These are phyloP conservation scores for Ogataea henricii DNA, from an alignment of 805 yeast species.

Conservation along the genomic window DNA sequence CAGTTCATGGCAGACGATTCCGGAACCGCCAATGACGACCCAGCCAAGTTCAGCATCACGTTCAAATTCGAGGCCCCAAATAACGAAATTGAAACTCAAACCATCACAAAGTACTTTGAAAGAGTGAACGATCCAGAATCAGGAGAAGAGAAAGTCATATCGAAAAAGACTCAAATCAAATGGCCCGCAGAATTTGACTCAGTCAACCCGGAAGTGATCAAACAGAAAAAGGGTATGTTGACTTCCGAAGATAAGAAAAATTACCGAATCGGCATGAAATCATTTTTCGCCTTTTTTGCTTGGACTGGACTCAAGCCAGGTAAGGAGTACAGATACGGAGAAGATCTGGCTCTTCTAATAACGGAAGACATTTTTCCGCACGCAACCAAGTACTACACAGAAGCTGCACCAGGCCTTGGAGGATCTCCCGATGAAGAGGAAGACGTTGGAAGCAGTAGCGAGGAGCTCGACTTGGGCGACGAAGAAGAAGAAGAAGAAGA, in stretches of 20 bases:
- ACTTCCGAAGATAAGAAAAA: slow-evolving; percentile 55
- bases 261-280: slow-evolving; percentile 72
- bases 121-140: slow-evolving; percentile 45
- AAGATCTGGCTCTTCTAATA: slow-evolving; percentile 69
- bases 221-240: slow-evolving; percentile 40
- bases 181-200: slow-evolving; percentile 71
- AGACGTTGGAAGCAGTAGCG: slow-evolving; percentile 40
- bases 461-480: slow-evolving; percentile 45
- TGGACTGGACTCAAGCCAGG: slow-evolving; percentile 84
- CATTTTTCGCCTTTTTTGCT: slow-evolving; percentile 83
- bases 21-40: slow-evolving; percentile 34
- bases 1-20: slow-evolving; percentile 42
- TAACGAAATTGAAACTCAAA: slow-evolving; percentile 55
- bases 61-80: slow-evolving; percentile 55
- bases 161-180: slow-evolving; percentile 53
- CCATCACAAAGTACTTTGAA: slow-evolving; percentile 60
- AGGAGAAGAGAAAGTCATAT: slow-evolving; percentile 56
- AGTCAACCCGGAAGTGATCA: slow-evolving; percentile 56
- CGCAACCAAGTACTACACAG: slow-evolving; percentile 79
- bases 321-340: slow-evolving; percentile 78
- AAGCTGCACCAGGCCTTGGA: slow-evolving; percentile 63
- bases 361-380: slow-evolving; percentile 82
- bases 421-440: slow-evolving; percentile 56
- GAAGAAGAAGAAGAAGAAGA: slow-evolving; percentile 4
- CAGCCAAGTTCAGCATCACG: slow-evolving; percentile 56